phyloP scores from a whole-genome alignment of 495 filamentous ascomycete genomes.

The Glonium stellatum region DNA sequence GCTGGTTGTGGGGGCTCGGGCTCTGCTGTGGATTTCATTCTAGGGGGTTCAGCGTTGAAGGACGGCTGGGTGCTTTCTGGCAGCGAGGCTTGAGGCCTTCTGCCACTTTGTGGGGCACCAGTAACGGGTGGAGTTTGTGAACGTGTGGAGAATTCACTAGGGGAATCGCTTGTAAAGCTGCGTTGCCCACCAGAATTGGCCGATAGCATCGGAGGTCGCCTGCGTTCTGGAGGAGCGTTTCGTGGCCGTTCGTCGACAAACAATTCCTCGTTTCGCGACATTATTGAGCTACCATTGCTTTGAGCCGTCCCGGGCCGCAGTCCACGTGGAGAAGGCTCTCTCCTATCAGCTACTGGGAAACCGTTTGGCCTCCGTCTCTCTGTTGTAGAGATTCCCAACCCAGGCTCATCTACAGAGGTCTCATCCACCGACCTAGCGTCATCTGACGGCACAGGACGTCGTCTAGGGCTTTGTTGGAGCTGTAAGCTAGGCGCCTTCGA shows the following conservation, averaged over 20 bases:
- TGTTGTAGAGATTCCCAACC: slow-evolving; percentile 4
- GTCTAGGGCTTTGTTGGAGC: slow-evolving; percentile 12
- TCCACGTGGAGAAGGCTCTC: slow-evolving; percentile 21
- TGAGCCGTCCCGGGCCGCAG: slow-evolving; percentile 21
- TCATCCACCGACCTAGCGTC: slow-evolving; percentile 19
- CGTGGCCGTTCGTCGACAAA: slow-evolving; percentile 12
- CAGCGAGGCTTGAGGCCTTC: slow-evolving; percentile 8
- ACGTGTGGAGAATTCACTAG: slow-evolving; percentile 10
- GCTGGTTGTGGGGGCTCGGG: not conserved
- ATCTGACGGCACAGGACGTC: slow-evolving; percentile 16
- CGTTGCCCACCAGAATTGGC: slow-evolving; percentile 17
- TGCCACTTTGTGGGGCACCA: slow-evolving; percentile 9
- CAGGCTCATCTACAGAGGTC: slow-evolving; percentile 11
- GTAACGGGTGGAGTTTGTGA: slow-evolving; percentile 10
- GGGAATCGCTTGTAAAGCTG: slow-evolving; percentile 13
- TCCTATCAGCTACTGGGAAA: not conserved
- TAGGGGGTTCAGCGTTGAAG: not conserved
- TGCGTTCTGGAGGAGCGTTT: slow-evolving; percentile 23
- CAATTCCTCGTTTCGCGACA: slow-evolving; percentile 20
- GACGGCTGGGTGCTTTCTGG: not conserved
- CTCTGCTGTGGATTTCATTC: not conserved
- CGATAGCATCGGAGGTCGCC: slow-evolving; percentile 24
- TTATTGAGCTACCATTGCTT: slow-evolving; percentile 24
- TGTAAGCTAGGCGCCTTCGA: slow-evolving; percentile 14
- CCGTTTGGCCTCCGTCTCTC: slow-evolving; percentile 18